Percentiles rank a stretch among this genome's conserved stretches.
phyloP scores from a whole-genome alignment of 129 eudicot genomes.

The Artemisia annua region DNA sequence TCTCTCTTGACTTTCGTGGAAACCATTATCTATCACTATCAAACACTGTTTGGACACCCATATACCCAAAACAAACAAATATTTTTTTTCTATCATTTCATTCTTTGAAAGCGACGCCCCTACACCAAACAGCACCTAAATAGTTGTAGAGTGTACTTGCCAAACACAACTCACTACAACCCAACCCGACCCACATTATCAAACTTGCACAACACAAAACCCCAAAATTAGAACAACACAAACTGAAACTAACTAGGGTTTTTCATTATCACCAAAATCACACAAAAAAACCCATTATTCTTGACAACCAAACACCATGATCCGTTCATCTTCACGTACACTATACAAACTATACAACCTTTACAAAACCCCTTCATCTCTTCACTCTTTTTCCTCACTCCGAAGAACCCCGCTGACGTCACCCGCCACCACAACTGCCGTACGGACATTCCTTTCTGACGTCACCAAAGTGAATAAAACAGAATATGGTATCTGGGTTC shows the following conservation, averaged over 20 bases:
- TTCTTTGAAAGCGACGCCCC: too few relatives aligned
- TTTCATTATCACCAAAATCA: constrained; percentile 8
- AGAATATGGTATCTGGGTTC: neutral
- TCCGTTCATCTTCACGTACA: constrained; percentile 38
- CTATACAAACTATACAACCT: constrained; percentile 16
- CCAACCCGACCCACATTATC: neutral
- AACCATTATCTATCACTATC: too few relatives aligned
- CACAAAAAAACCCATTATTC: neutral
- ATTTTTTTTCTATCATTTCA: too few relatives aligned
- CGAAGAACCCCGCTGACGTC: constrained; percentile 29
- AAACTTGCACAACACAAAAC: constrained; percentile 1
- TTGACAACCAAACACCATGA: constrained; percentile 23
- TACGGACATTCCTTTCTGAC: constrained; percentile 28
- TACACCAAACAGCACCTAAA: too few relatives aligned
- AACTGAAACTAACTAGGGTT: constrained; percentile 32
- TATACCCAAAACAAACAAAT: too few relatives aligned
- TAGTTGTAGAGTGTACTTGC: too few relatives aligned
- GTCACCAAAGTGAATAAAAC: constrained; percentile 18
- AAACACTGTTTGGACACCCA: too few relatives aligned
- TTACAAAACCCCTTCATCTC: constrained; percentile 10
- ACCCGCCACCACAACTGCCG: constrained; percentile 17
- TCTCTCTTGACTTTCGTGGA: too few relatives aligned
- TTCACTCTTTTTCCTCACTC: neutral
- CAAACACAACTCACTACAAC: neutral
- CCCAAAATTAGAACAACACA: constrained; percentile 16